A percentile compares a stretch with the other conserved stretches of the same genome.
Conservation (phyloP, 2,329 filamentous ascomycete species). For the Cytospora paraplurivora region DNA sequence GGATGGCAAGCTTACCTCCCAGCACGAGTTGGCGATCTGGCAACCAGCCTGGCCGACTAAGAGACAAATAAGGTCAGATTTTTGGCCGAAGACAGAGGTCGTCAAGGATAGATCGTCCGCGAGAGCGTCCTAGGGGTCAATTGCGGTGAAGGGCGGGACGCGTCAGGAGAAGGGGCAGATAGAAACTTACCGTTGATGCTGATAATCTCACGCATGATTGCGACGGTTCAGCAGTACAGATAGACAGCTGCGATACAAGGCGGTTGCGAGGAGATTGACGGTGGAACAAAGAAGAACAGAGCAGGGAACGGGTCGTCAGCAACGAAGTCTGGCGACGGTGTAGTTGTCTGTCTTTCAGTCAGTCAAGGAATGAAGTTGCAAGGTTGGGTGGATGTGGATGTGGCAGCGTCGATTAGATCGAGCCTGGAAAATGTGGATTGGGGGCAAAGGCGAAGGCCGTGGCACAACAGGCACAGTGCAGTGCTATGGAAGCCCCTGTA, state of each 20-base stretch:
- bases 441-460: slow-evolving; percentile 6
- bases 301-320: slow-evolving; percentile 33
- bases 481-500: not conserved
- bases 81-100: slow-evolving; percentile 20
- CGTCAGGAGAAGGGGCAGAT: slow-evolving; percentile 33
- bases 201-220: slow-evolving; percentile 98
- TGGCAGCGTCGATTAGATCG: slow-evolving; percentile 4
- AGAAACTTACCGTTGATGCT: slow-evolving; percentile 87
- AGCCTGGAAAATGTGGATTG: slow-evolving; percentile 1
- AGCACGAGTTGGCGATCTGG: slow-evolving; percentile 99
- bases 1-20: slow-evolving; percentile 78
- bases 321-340: slow-evolving; percentile 32
- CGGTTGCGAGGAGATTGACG: slow-evolving; percentile 36
- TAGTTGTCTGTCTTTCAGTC: slow-evolving; percentile 18
- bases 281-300: slow-evolving; percentile 37
- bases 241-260: slow-evolving; percentile 33
- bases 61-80: slow-evolving; percentile 56
- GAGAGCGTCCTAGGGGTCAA: slow-evolving; percentile 29
- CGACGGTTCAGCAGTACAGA: slow-evolving; percentile 31
- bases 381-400: slow-evolving; percentile 23
- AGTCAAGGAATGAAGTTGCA: slow-evolving; percentile 24
- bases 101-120: slow-evolving; percentile 28
- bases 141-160: slow-evolving; percentile 49
- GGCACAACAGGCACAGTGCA: not conserved
- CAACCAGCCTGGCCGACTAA: slow-evolving; percentile 99